phyloP scores from a whole-genome alignment of 1,284 basidiomycete species.

The Melampsora americana region DNA sequence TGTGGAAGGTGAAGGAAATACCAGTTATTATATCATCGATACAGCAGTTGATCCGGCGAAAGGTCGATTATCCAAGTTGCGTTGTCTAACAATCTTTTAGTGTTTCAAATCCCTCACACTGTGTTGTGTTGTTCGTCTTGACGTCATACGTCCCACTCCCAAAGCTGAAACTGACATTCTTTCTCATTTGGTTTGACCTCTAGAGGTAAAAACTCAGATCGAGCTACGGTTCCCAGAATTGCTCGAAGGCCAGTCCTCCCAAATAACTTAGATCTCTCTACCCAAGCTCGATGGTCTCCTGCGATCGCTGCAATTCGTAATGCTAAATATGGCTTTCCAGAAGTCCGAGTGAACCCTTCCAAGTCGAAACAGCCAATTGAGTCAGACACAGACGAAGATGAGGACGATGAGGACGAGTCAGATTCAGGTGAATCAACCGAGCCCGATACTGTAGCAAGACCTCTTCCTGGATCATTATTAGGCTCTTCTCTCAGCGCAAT shows the following conservation, averaged over 20 bases:
- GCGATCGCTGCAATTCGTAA: slow-evolving; percentile 43
- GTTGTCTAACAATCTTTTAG: background rate
- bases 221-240: slow-evolving; percentile 30
- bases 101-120: background rate
- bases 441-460: background rate
- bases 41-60: slow-evolving; percentile 39
- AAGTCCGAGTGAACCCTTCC: background rate
- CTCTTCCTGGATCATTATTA: background rate
- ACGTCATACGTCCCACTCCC: background rate
- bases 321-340: slow-evolving; percentile 35
- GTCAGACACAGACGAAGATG: slow-evolving; percentile 9
- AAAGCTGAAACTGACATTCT: background rate
- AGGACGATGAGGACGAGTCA: slow-evolving; percentile 10
- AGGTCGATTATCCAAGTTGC: slow-evolving; percentile 42
- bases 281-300: slow-evolving; percentile 42
- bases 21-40: slow-evolving; percentile 43
- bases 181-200: background rate
- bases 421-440: slow-evolving; percentile 19
- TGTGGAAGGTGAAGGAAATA: slow-evolving; percentile 37
- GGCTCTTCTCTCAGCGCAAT: slow-evolving; percentile 44
- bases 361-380: background rate
- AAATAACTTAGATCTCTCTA: slow-evolving; percentile 23
- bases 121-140: background rate
- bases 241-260: slow-evolving; percentile 31
- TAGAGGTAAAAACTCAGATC: slow-evolving; percentile 33